phyloP scores from a whole-genome alignment of 306 rosid genomes.

The Quercus wislizeni region DNA sequence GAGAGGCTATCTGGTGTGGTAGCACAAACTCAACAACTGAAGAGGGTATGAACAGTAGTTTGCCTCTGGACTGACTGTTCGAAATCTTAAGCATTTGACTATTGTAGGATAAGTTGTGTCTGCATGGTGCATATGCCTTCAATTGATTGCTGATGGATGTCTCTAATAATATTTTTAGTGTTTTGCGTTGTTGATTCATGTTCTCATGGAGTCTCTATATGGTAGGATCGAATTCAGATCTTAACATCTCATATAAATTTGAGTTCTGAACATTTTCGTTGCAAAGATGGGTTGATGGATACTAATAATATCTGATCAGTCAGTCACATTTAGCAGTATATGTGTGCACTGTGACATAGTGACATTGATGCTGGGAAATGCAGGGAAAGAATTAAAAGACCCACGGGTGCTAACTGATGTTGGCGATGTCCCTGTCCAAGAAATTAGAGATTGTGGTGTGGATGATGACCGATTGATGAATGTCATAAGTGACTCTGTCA shows the following conservation, averaged over 20 bases:
- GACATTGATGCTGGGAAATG: slow-evolving; percentile 18
- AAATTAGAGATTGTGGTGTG: slow-evolving; percentile 88
- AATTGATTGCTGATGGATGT: neutral
- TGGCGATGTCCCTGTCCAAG: slow-evolving; percentile 96
- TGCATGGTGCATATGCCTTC: neutral
- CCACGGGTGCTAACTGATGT: slow-evolving; percentile 90
- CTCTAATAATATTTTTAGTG: neutral
- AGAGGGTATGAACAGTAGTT: slow-evolving; percentile 55
- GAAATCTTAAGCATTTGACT: neutral
- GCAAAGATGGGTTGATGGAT: neutral
- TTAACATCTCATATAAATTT: neutral
- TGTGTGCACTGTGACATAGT: slow-evolving; percentile 7
- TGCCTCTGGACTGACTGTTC: slow-evolving; percentile 6
- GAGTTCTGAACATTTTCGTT: slow-evolving; percentile 1
- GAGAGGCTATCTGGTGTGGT: slow-evolving; percentile 99
- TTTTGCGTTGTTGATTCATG: neutral
- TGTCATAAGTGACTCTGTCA: slow-evolving; percentile 86
- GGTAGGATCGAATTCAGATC: neutral
- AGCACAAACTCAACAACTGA: slow-evolving; percentile 92
- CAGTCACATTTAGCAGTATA: neutral
- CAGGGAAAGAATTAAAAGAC: slow-evolving; percentile 79
- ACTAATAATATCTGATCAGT: neutral
- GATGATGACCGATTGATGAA: slow-evolving; percentile 85
- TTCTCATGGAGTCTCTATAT: neutral
- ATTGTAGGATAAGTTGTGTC: neutral